Evolutionary conservation across 1,284 basidiomycete genomes (phyloP), one percentile per base, ranked within the genome.

Genomic region (Tilletia indica): DNA sequence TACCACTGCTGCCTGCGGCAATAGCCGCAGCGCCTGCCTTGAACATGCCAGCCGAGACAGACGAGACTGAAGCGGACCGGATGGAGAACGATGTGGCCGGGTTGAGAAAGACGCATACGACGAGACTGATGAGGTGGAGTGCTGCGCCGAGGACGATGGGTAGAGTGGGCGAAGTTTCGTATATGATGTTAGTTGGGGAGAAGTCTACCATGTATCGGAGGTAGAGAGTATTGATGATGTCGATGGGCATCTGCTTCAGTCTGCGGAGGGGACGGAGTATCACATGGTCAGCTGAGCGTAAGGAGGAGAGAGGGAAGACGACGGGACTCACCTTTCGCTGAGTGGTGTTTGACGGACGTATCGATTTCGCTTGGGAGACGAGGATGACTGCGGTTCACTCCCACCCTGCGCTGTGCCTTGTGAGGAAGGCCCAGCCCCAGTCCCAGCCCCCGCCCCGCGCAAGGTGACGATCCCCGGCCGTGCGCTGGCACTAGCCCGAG

Each of bases 121-220:
- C 11, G 34, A 56, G 51, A 25, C 51, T 51, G 31, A 25, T 19
- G 49, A 36, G 34, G 48, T 68, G 68, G 68, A 68, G 67, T 38
- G 36, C 12, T 48, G 45, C 56, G 39, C 19, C 21, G 49, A 56
- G 70, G 16, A 38, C 61, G 34, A 64, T 64, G 61, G 61, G 61
- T n/a, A 64, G 61, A 4, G 61, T 64, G 36, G 61, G 31, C 6
- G 61, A 64, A 38, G 34, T 64, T 16, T 64, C 61, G 61, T 16
- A 38, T 34, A 64, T 64, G 34, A 64, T 34, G 14, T 36, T 16
- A 3, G 34, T 39, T 3, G 36, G 36, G 36, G 61, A 64, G 36
- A 64, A 64, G 34, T 64, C 61, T 34, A 64, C 61, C 61, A 64
- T 64, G 61, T 64, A 64, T 25, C 61, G 61, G 31, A 64, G 61